Evolutionary conservation across 208 protist genomes (phyloP).

Genomic region (Trypanosoma cruzi): DNA sequence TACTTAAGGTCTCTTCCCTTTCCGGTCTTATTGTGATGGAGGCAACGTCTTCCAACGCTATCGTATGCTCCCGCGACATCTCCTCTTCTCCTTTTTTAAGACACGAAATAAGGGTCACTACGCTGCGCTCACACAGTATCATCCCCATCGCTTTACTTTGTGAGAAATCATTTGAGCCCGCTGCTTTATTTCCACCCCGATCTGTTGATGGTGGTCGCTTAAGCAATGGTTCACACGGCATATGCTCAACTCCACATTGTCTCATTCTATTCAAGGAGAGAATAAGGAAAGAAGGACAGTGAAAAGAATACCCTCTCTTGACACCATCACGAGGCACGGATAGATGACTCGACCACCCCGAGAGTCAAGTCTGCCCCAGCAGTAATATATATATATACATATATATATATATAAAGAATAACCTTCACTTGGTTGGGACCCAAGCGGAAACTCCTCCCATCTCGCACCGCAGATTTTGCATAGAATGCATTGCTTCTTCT

Average conservation of each 20-base stretch:
- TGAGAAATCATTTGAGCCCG: background rate
- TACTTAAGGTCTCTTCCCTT: background rate
- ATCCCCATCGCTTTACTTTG: background rate
- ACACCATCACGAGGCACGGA: too few relatives aligned
- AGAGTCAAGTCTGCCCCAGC: too few relatives aligned
- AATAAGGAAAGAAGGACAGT: constrained; percentile 4
- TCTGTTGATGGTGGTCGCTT: background rate
- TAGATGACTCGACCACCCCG: too few relatives aligned
- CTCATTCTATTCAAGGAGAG: background rate
- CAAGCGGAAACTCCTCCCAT: too few relatives aligned
- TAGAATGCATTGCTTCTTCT: too few relatives aligned
- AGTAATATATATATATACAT: too few relatives aligned
- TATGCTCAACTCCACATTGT: background rate
- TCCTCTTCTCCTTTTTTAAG: background rate
- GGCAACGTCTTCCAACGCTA: constrained; percentile 5
- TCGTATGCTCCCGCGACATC: background rate
- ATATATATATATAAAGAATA: too few relatives aligned
- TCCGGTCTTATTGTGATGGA: constrained; percentile 2
- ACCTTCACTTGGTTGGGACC: too few relatives aligned
- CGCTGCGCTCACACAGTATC: background rate
- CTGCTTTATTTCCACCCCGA: background rate
- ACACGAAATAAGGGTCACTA: background rate
- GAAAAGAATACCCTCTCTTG: background rate
- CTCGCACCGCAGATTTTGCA: too few relatives aligned
- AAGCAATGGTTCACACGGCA: constrained; percentile 1